Base-by-base conservation (phyloP, 306 rosid genomes). In the Cotoneaster glaucophyllus region DNA sequence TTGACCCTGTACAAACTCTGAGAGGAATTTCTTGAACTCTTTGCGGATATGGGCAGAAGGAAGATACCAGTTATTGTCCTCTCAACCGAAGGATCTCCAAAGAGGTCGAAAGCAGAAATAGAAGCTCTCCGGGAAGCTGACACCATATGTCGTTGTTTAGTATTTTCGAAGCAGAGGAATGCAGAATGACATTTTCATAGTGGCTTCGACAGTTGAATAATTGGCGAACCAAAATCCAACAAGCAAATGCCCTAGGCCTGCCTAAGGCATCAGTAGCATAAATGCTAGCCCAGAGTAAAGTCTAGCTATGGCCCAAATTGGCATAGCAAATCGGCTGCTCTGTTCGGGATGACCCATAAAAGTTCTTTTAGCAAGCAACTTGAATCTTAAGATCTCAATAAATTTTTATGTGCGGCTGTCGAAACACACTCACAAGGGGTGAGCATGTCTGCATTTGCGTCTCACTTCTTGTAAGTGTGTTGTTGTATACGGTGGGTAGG, bases 101-200 rank as follows among this genome's bases (percentile, higher is more conserved):
- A 87, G 90, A 87, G 98, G 82, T 95, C 97, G 24, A 95, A 90
- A 83, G 97, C 96, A 63, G 97, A 95, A 82, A 95, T 95, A 93
- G 97, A 90, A 83, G 96, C 97, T 78, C 90, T 95, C 26, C 88
- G 83, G 76, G 96, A 87, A 82, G 96, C 93, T 39, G 86, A 84
- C 54, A 50, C 2, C 54, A 48, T 15, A 18, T 15, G 6, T 48
- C 21, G 3, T 48, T 48, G 21, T 48, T 14, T 48, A 15, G 21
- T 48, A 48, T 48, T 48, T 48, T 48, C 8, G 6, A 2, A 5
- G 8, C 5, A 48, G 0, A 48, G 0, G 8, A 48, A 48, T 48
- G 21, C 54, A 15, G 0, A 48, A 48, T 5, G 1, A 48, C 6
- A 48, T 15, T 48, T 48, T 48, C 17, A 4, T 1, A 56, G 2